phyloP scores from a whole-genome alignment of 2,329 filamentous ascomycete species.

The Cladosporium velox region DNA sequence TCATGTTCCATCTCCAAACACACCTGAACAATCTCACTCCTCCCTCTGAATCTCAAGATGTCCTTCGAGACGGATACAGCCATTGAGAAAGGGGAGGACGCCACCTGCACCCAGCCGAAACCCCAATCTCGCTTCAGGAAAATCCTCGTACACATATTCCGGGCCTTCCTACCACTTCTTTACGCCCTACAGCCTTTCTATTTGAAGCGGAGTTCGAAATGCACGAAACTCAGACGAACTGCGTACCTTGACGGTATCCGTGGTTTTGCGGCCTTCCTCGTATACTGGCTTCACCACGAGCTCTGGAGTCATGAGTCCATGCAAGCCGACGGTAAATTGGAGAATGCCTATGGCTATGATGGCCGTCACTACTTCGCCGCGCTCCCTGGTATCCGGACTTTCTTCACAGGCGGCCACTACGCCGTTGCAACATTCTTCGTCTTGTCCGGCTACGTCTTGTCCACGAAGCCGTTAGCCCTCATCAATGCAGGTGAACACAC shows the following conservation, averaged over 20 bases:
- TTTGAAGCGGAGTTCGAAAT: not conserved
- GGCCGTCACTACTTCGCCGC: constrained; percentile 52
- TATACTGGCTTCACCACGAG: constrained; percentile 64
- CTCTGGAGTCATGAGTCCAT: constrained; percentile 55
- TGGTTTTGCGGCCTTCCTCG: constrained; percentile 67
- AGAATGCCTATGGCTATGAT: constrained; percentile 56
- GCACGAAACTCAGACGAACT: constrained; percentile 47
- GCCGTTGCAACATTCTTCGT: constrained; percentile 58
- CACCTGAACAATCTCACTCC: not conserved
- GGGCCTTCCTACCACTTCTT: not conserved
- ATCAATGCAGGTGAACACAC: constrained; percentile 47
- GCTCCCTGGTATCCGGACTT: constrained; percentile 60
- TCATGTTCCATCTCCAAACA: not conserved
- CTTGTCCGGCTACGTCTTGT: constrained; percentile 56
- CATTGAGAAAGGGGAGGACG: not conserved
- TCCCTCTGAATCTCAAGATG: not conserved
- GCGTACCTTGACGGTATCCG: constrained; percentile 67
- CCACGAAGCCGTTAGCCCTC: constrained; percentile 47
- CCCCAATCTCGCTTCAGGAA: not conserved
- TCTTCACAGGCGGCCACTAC: constrained; percentile 64
- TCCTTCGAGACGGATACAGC: not conserved
- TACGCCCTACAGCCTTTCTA: not conserved
- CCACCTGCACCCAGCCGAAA: not conserved
- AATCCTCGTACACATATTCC: not conserved
- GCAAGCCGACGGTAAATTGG: constrained; percentile 46